Base-by-base conservation (phyloP, 805 yeast species). In the Wickerhamiella hasegawae region DNA sequence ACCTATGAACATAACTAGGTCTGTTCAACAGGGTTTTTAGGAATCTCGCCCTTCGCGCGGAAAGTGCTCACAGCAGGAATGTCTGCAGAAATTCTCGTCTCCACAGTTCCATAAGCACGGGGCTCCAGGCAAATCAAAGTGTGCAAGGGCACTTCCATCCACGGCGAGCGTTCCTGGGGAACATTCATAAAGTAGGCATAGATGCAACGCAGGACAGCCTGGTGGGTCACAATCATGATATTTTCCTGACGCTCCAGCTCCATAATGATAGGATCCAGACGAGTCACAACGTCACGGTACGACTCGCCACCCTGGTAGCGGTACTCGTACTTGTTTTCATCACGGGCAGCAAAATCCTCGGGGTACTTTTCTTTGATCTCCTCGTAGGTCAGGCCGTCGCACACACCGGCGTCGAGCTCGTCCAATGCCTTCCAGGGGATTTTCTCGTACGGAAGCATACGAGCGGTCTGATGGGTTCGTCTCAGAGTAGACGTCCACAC, bases 171-270 rank as follows among this genome's bases (percentile, higher is more conserved):
- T 48, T 87, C 95, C 55, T 87, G 97, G 4, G 96, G 95, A 15
- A 90, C 93, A 53, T 90, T 87, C 97, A 90, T 90, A 53, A 85
- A 90, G 57, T 90, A 90, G 5, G 98, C 97, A 57, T 90, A 90
- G 35, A 90, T 76, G 53, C 99, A 90, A 49, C 99, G 70, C 45
- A 90, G 64, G 9, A 90, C 97, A 0, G 97, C 97, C 59, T 90
- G 99, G 56, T 90, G 99, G 3, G 98, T 90, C 29, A 90, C 90
- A 40, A 90, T 87, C 53, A 90, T 65, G 34, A 90, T 84, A 55
- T 90, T 85, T 49, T 90, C 97, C 58, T 87, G 97, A 40, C 96
- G 75, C 59, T 90, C 99, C 44, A 90, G 67, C 57, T 90, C 98
- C 98, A 90, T 90, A 42, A 90, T 90, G 45, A 90, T 84, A 4